phyloP scores from a whole-genome alignment of 164 flowering plant genomes.

The Houttuynia cordata region DNA sequence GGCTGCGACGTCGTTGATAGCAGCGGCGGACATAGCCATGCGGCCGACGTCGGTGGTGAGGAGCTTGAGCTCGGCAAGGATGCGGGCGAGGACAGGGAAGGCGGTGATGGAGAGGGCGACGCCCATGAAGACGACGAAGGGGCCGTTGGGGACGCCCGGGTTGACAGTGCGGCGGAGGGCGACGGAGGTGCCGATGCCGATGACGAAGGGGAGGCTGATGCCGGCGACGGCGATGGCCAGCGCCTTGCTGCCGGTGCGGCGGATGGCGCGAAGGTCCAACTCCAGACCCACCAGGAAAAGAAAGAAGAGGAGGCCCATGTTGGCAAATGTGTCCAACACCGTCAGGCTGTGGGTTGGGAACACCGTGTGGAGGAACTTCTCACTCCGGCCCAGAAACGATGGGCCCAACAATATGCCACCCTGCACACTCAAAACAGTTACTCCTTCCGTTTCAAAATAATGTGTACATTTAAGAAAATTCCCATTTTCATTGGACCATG shows the following conservation, averaged over 20 bases:
- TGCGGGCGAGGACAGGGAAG: conserved; percentile 78
- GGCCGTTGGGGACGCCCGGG: conserved; percentile 26
- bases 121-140: conserved; percentile 76
- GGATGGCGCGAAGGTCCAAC: conserved; percentile 39
- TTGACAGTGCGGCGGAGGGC: conserved; percentile 42
- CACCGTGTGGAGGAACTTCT: conserved; percentile 28
- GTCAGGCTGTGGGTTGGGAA: conserved; percentile 55
- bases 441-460: too few relatives aligned
- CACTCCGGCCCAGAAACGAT: conserved; percentile 56
- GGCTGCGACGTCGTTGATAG: conserved; percentile 71
- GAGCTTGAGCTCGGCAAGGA: conserved; percentile 70
- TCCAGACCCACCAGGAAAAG: conserved; percentile 70
- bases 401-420: conserved; percentile 81
- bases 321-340: conserved; percentile 70
- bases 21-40: conserved; percentile 89
- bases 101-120: conserved; percentile 83
- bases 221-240: conserved; percentile 57
- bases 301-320: conserved; percentile 70
- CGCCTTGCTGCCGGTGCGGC: conserved; percentile 49
- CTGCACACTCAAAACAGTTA: conserved; percentile 12
- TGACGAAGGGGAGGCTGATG: conserved; percentile 47
- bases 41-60: conserved; percentile 73
- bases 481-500: too few relatives aligned
- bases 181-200: conserved; percentile 58
- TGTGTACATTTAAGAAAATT: too few relatives aligned